These are phyloP conservation scores for Terana coerulea DNA, from an alignment of 768 basidiomycete genomes.

Conservation along the genomic window DNA sequence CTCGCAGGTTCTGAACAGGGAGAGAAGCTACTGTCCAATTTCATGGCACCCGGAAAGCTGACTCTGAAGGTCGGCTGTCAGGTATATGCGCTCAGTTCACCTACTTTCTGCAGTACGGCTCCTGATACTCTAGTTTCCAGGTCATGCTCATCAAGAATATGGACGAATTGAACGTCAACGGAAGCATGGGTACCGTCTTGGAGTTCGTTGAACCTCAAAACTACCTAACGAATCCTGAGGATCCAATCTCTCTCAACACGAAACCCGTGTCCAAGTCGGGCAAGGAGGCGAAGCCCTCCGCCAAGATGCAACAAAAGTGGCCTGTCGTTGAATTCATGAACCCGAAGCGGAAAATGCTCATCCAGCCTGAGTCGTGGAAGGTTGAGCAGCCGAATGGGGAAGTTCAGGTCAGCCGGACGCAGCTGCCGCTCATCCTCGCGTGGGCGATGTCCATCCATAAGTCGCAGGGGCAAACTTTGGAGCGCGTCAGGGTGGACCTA, in stretches of 20 bases:
- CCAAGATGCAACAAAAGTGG: slow-evolving; percentile 32
- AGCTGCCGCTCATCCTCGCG: slow-evolving; percentile 86
- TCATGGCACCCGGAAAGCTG: slow-evolving; percentile 81
- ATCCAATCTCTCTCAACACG: slow-evolving; percentile 35
- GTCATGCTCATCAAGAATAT: slow-evolving; percentile 96
- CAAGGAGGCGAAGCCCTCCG: slow-evolving; percentile 12
- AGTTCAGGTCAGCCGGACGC: slow-evolving; percentile 70
- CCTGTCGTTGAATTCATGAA: slow-evolving; percentile 80
- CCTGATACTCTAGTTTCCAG: slow-evolving; percentile 28
- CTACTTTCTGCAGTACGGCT: neutral
- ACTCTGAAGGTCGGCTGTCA: slow-evolving; percentile 70
- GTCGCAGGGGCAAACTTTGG: slow-evolving; percentile 94
- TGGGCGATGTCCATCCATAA: slow-evolving; percentile 99
- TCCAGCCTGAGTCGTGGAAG: slow-evolving; percentile 78
- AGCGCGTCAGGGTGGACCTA: slow-evolving; percentile 92
- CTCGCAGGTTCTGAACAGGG: slow-evolving; percentile 51
- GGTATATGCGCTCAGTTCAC: slow-evolving; percentile 4
- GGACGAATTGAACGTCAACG: slow-evolving; percentile 90
- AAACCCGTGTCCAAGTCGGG: slow-evolving; percentile 10
- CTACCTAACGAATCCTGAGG: slow-evolving; percentile 23
- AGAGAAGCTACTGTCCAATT: slow-evolving; percentile 80
- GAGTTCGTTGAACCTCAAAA: slow-evolving; percentile 57
- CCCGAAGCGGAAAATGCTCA: slow-evolving; percentile 51
- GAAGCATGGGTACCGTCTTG: slow-evolving; percentile 83
- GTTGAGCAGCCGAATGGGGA: slow-evolving; percentile 86